Conservation (phyloP, 1,284 basidiomycete genomes). For the Leccinum griseonigrum region DNA sequence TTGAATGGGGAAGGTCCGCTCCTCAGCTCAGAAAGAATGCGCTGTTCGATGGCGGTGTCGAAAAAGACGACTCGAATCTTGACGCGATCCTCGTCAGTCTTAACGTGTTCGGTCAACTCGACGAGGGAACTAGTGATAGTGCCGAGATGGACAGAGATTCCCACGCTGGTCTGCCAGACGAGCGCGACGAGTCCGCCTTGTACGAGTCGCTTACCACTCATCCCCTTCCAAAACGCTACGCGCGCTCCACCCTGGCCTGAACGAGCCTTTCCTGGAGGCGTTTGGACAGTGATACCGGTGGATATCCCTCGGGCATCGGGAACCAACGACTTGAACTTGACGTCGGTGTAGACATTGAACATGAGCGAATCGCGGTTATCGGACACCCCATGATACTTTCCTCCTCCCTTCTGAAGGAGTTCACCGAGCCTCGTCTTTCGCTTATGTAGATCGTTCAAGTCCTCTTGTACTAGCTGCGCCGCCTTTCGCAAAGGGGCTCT, state of each 20-base stretch:
- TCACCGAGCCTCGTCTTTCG: slow-evolving; percentile 34
- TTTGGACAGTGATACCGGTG: slow-evolving; percentile 41
- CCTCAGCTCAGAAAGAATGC: slow-evolving; percentile 40
- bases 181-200: slow-evolving; percentile 58
- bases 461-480: slow-evolving; percentile 43
- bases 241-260: slow-evolving; percentile 34
- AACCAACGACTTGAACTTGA: slow-evolving; percentile 40
- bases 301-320: slow-evolving; percentile 51
- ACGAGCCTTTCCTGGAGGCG: slow-evolving; percentile 56
- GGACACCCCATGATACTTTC: slow-evolving; percentile 41
- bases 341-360: slow-evolving; percentile 57
- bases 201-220: slow-evolving; percentile 50
- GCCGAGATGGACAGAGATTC: slow-evolving; percentile 46
- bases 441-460: slow-evolving; percentile 31
- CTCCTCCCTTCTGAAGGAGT: slow-evolving; percentile 42
- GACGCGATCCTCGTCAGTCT: slow-evolving; percentile 30
- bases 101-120: slow-evolving; percentile 43
- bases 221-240: slow-evolving; percentile 50
- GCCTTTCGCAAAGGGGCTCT: slow-evolving; percentile 54
- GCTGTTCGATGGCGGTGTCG: slow-evolving; percentile 45
- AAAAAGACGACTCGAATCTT: slow-evolving; percentile 50
- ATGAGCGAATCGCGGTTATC: slow-evolving; percentile 44
- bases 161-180: slow-evolving; percentile 38
- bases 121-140: slow-evolving; percentile 39
- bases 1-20: slow-evolving; percentile 5